Conservation (phyloP, 345 rosid species). For the Ailanthus altissimus region DNA sequence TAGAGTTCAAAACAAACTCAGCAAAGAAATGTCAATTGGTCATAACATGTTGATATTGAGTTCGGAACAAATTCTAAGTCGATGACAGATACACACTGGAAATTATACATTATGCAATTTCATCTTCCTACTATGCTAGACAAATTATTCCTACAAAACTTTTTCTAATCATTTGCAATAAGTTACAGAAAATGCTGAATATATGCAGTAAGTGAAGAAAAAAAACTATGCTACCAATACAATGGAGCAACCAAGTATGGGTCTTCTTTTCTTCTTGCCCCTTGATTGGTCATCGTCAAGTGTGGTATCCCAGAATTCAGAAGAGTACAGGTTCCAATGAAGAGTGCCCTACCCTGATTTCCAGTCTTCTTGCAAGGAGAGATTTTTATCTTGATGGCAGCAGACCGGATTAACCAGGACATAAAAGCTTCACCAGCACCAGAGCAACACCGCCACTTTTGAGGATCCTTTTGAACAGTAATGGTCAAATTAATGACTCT, state of each 20-base stretch:
- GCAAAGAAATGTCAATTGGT: conserved; percentile 19
- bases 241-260: conserved; percentile 29
- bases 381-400: conserved; percentile 26
- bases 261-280: conserved; percentile 22
- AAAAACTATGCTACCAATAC: conserved; percentile 37
- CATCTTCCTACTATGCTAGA: conserved; percentile 34
- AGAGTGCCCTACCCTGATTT: conserved; percentile 12
- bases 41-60: conserved; percentile 21
- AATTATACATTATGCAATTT: conserved; percentile 33
- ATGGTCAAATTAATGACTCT: conserved; percentile 15
- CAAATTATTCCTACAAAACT: conserved; percentile 45
- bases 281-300: conserved; percentile 28
- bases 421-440: conserved; percentile 3
- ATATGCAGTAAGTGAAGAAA: conserved; percentile 15
- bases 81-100: conserved; percentile 30
- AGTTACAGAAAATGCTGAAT: conserved; percentile 35
- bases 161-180: conserved; percentile 28
- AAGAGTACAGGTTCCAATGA: conserved; percentile 12
- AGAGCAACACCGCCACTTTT: conserved; percentile 10
- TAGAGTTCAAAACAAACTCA: conserved; percentile 13
- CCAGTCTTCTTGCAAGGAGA: conserved; percentile 13
- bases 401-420: conserved; percentile 16
- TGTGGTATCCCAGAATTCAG: conserved; percentile 23
- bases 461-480: conserved; percentile 21
- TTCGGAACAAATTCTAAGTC: conserved; percentile 26